Evolutionary conservation across 2,329 filamentous ascomycete genomes (phyloP), one percentile per base, ranked within the genome.

Genomic region (Hymenoscyphus occultus): DNA sequence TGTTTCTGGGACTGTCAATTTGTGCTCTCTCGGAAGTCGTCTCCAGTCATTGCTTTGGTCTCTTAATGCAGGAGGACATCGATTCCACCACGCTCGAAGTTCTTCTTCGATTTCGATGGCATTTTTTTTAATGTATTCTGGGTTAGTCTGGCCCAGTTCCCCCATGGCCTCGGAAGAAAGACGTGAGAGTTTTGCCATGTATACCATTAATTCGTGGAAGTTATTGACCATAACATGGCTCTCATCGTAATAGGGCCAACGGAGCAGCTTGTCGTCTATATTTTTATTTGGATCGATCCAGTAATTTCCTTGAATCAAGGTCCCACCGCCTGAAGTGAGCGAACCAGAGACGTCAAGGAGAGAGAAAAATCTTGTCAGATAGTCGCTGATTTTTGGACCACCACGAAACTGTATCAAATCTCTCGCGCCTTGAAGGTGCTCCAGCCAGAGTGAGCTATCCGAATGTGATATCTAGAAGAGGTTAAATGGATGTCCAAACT

Each of bases 211-310:
- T 48, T 69, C 51, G 39, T 74, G 72, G 40, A 74, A 75, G 40
- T 71, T 67, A 28, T 69, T 62, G 2, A 68, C 66, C 69, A 74
- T 73, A 1, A 70, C 62, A 14, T 70, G 68, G 6, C 65, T 67
- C 7, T 67, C 42, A 45, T 75, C 73, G 59, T 74, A 75, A n/a
- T 73, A 74, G 3, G 73, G 73, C 72, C 72, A 75, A 14, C 39
- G 51, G 10, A 45, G 28, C 22, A 51, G 51, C 31, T 51, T 64
- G 14, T 62, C 60, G 31, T 58, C 31, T n/a, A 10, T 48, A 16
- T 40, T n/a, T 48, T 16, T 40, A 28, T 12, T 32, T 57, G 63
- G 28, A 59, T 71, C 71, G 16, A 75, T 57, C 73, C 73, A 75
- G 48, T 75, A 75, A 42, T 73, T 72, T 6, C 73, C 73, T 65